Percentiles rank a stretch among this genome's conserved stretches.
These are phyloP conservation scores for Annona cherimola DNA, from an alignment of 164 flowering plant species.

Conservation along the genomic window DNA sequence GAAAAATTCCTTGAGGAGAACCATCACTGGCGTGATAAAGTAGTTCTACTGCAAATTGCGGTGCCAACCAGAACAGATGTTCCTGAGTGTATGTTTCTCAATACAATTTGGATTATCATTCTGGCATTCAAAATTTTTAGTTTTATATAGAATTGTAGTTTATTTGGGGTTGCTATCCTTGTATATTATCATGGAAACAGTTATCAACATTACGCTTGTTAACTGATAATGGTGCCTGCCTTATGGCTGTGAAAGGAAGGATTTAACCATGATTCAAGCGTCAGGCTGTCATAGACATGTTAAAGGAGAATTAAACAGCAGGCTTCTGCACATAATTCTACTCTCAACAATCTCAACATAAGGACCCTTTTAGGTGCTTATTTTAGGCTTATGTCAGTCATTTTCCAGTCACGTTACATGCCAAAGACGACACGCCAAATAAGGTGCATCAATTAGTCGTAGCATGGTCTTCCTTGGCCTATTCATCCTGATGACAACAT, in stretches of 20 bases:
- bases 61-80: constrained; percentile 97
- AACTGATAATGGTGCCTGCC: background rate
- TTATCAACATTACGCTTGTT: background rate
- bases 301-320: background rate
- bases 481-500: no score
- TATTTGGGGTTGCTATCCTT: background rate
- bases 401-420: no score
- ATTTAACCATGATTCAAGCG: background rate
- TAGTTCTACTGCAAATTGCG: constrained; percentile 86
- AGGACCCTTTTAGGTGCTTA: no score
- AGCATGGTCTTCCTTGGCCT: no score
- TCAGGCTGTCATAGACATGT: background rate
- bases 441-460: no score
- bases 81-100: constrained; percentile 68
- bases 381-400: no score
- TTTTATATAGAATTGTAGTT: constrained; percentile 1
- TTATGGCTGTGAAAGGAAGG: background rate
- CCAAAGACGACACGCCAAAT: no score
- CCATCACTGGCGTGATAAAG: constrained; percentile 65
- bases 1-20: constrained; percentile 96
- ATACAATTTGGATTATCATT: constrained; percentile 2
- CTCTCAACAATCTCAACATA: no score
- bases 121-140: background rate
- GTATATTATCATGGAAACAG: background rate
- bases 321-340: background rate